phyloP scores from a whole-genome alignment of 1,139 yeast species.

The Pichia sp. region DNA sequence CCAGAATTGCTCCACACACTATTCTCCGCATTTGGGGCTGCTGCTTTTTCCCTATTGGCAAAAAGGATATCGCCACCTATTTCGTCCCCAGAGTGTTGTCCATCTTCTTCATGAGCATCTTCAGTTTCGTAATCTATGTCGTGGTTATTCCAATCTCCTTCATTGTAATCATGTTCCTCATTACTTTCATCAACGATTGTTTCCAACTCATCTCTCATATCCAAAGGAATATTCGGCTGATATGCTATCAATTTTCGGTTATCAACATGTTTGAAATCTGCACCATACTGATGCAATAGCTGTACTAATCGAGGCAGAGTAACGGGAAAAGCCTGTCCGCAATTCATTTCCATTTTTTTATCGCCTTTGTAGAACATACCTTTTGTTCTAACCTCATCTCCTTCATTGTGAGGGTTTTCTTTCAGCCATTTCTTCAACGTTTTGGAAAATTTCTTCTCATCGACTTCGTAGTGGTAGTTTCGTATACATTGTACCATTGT shows the following conservation, averaged over 20 bases:
- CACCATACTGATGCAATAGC: slow-evolving; percentile 56
- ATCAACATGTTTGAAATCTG: slow-evolving; percentile 50
- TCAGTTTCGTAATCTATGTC: not conserved
- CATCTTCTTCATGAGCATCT: not conserved
- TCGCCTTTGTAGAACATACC: slow-evolving; percentile 35
- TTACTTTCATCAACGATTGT: slow-evolving; percentile 47
- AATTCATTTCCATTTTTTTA: slow-evolving; percentile 44
- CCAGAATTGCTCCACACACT: slow-evolving; percentile 1
- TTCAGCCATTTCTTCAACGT: slow-evolving; percentile 36
- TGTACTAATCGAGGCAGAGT: slow-evolving; percentile 59
- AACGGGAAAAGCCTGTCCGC: slow-evolving; percentile 46
- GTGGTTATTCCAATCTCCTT: slow-evolving; percentile 19
- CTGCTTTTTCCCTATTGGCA: not conserved
- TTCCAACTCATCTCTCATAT: slow-evolving; percentile 58
- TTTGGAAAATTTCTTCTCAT: slow-evolving; percentile 62
- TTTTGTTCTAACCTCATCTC: slow-evolving; percentile 19
- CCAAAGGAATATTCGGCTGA: slow-evolving; percentile 61
- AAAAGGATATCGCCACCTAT: not conserved
- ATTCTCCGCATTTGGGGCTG: not conserved
- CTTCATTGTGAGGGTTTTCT: slow-evolving; percentile 14
- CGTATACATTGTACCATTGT: slow-evolving; percentile 71
- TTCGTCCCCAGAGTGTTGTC: not conserved
- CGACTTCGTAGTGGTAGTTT: slow-evolving; percentile 78
- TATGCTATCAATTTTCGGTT: slow-evolving; percentile 43
- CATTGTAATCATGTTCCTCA: slow-evolving; percentile 31